Evolutionary conservation across 176 grass and related monocot genomes (phyloP).

Genomic region (maize (Zea mays)): DNA sequence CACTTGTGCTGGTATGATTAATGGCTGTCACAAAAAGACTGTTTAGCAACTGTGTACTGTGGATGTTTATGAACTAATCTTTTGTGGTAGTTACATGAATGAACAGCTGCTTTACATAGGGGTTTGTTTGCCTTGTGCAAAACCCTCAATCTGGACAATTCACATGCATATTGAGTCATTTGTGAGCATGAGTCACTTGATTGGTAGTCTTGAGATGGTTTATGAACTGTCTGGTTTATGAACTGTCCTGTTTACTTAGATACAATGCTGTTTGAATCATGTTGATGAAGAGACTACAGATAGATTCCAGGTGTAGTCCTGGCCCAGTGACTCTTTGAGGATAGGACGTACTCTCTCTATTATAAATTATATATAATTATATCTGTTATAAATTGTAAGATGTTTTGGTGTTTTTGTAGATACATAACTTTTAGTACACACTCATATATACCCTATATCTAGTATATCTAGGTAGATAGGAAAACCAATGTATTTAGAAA

Average conservation of each 20-base stretch:
- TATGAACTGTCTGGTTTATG: neutral
- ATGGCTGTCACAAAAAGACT: conserved; percentile 10
- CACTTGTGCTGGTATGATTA: neutral
- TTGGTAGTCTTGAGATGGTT: neutral
- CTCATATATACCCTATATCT: no score
- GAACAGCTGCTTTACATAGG: neutral
- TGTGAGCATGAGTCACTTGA: neutral
- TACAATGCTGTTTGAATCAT: neutral
- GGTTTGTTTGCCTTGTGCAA: neutral
- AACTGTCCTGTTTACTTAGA: neutral
- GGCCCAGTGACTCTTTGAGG: neutral
- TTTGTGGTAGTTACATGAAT: neutral
- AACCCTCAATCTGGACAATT: neutral
- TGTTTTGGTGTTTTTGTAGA: no score
- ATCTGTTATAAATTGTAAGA: no score
- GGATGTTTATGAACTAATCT: neutral
- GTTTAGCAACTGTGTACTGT: neutral
- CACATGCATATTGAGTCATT: neutral
- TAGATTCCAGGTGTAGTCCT: neutral
- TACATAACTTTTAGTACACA: no score
- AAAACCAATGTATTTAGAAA: no score
- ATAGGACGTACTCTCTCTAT: neutral
- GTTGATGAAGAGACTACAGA: neutral
- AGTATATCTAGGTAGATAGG: no score
- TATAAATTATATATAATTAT: no score